A percentile compares a stretch with the other conserved stretches of the same genome.
phyloP scores from a whole-genome alignment of 2,329 filamentous ascomycete species.

The Hymenoscyphus albidus region DNA sequence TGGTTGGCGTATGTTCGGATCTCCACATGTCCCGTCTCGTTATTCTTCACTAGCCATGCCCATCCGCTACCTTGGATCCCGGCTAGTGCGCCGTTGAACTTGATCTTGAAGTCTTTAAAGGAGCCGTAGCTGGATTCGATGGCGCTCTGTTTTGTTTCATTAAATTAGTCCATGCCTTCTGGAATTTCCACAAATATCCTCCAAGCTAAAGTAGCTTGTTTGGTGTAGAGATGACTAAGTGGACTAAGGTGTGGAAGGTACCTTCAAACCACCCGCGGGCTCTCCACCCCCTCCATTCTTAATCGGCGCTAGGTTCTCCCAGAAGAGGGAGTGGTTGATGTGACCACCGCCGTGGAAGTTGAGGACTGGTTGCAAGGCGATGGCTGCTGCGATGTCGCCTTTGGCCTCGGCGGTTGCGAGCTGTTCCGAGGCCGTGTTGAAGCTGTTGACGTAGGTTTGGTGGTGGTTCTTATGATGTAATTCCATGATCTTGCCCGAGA shows the following conservation, averaged over 20 bases:
- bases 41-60: constrained; percentile 55
- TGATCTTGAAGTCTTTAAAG: constrained; percentile 51
- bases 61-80: constrained; percentile 59
- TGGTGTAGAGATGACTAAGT: background rate
- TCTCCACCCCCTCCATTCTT: constrained; percentile 60
- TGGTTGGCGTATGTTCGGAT: constrained; percentile 78
- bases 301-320: constrained; percentile 66
- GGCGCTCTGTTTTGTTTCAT: constrained; percentile 25
- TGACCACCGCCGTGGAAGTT: constrained; percentile 67
- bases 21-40: constrained; percentile 49
- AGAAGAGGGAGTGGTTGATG: constrained; percentile 65
- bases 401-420: constrained; percentile 54
- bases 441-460: constrained; percentile 86
- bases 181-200: too few relatives aligned
- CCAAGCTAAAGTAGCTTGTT: background rate
- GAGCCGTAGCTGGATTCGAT: constrained; percentile 44
- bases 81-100: constrained; percentile 55
- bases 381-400: constrained; percentile 49
- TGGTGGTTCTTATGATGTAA: constrained; percentile 94
- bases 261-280: constrained; percentile 47
- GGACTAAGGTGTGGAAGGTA: constrained; percentile 9
- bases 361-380: constrained; percentile 54
- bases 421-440: constrained; percentile 76
- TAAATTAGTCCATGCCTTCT: background rate
- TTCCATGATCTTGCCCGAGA: constrained; percentile 94